These are phyloP conservation scores for Phytomonas serpens DNA, from an alignment of 208 protist species.

Conservation along the genomic window DNA sequence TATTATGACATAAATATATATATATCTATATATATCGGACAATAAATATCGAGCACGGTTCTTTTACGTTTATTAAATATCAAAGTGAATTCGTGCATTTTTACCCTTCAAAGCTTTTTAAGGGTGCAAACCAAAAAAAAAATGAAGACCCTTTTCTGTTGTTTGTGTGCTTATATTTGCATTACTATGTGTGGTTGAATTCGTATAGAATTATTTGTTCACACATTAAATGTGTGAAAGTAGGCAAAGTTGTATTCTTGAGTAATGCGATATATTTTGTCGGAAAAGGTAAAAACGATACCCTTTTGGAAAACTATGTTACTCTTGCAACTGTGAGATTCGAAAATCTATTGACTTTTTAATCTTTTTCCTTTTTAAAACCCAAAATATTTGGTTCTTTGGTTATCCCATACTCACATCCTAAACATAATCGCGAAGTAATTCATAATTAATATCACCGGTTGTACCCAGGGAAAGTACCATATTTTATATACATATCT, in stretches of 20 bases:
- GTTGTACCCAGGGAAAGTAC: not conserved
- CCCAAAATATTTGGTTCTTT: too few relatives aligned
- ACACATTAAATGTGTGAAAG: too few relatives aligned
- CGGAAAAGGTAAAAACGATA: too few relatives aligned
- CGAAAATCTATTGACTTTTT: conserved; percentile 9
- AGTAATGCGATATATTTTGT: too few relatives aligned
- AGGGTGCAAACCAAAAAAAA: too few relatives aligned
- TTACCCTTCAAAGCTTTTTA: not conserved
- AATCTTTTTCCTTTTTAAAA: conserved; percentile 6
- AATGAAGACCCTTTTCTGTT: too few relatives aligned
- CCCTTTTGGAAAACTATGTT: too few relatives aligned
- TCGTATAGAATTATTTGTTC: too few relatives aligned
- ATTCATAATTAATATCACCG: not conserved
- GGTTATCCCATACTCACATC: too few relatives aligned
- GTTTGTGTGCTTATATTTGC: too few relatives aligned
- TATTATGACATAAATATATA: conserved; percentile 4
- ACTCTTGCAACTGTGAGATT: not conserved
- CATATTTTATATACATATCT: not conserved
- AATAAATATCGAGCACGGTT: not conserved
- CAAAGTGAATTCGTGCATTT: not conserved
- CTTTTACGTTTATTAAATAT: not conserved
- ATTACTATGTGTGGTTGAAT: too few relatives aligned
- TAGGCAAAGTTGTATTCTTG: too few relatives aligned
- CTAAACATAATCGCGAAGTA: not conserved
- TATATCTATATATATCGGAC: not conserved